Percentiles rank a stretch among this genome's conserved stretches.
Conservation (phyloP, 352 stramenopile genomes). For the Pythium dissimile region DNA sequence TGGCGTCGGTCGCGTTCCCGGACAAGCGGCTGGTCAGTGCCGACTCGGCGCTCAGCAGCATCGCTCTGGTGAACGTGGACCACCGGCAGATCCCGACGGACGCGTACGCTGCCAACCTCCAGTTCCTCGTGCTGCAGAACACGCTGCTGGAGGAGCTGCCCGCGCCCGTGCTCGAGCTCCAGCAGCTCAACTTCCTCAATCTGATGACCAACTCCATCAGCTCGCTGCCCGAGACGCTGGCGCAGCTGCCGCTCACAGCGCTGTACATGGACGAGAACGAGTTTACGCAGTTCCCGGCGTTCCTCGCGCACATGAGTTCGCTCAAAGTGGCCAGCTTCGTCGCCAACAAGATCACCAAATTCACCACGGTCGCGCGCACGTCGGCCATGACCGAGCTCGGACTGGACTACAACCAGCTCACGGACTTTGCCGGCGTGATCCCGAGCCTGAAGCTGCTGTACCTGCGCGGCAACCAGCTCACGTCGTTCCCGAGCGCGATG, state of each 20-base stretch:
- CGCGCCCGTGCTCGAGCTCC: neutral
- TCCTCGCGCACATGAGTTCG: constrained; percentile 2
- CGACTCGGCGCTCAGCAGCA: constrained; percentile 5
- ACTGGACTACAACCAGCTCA: constrained; percentile 17
- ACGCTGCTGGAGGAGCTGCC: constrained; percentile 3
- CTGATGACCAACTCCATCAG: constrained; percentile 4
- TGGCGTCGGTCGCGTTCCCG: constrained; percentile 15
- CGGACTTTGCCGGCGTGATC: constrained; percentile 17
- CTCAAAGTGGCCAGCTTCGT: constrained; percentile 9
- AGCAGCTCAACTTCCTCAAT: constrained; percentile 13
- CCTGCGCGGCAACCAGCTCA: constrained; percentile 11
- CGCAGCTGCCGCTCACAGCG: neutral
- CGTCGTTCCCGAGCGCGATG: constrained; percentile 8
- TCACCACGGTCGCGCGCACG: neutral
- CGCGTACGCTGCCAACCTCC: constrained; percentile 6
- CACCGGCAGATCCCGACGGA: constrained; percentile 4
- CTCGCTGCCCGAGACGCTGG: neutral
- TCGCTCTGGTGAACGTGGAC: constrained; percentile 14
- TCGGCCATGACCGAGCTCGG: constrained; percentile 11
- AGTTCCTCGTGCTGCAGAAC: constrained; percentile 18
- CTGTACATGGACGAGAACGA: constrained; percentile 14
- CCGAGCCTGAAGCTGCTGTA: constrained; percentile 14
- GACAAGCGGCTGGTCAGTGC: constrained; percentile 12
- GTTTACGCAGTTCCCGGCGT: constrained; percentile 3
- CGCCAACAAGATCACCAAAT: constrained; percentile 7